Base-by-base conservation (phyloP, 2,329 filamentous ascomycete genomes). In the Aspergillus spinulosporus region DNA sequence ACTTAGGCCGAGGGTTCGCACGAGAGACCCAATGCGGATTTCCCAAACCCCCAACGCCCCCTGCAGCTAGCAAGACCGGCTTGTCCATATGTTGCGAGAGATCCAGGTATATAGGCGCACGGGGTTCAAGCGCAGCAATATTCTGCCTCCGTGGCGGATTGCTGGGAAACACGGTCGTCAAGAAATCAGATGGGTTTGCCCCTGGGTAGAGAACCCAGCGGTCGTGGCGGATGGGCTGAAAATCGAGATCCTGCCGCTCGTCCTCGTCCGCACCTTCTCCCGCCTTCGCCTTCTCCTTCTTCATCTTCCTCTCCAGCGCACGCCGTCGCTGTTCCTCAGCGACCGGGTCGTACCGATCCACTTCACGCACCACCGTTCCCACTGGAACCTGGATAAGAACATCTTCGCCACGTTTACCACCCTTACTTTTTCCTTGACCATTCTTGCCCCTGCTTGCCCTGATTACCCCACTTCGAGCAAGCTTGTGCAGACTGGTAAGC, bases 11-110 rank as follows among this genome's bases (percentile, higher is more conserved):
- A 3, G 85, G 83, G 49, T 85, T 82, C n/a, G 85, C 82, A 53
- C 87, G 87, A 4, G 89, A 89, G 32, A 89, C 84, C 68, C 97
- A 99, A 72, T 97, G 92, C 4, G 94, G 90, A 68, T 99, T 99
- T 8, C 94, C 94, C 5, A 97, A 75, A 0, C 94, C 94, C 6
- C 94, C 94, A 59, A 95, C 84, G 4, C 91, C 92, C 6, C 94
- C 94, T 0, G 90, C 88, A 1, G 91, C 90, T 8, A 99, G 84
- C 26, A 99, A 80, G 62, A 97, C 86, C 0, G 94, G 94, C 46
- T 85, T 84, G 4, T 90, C 85, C 74, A 94, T 96, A 0, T 90
- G 89, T 48, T 85, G 81, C 48, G 86, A 87, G 9, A 92, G 78
- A 69, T 92, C 89, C 9, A 92, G 80, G 56, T 84, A 77, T 51